Conservation (phyloP, 108 stramenopile genomes). For the Craspedostauros australis region DNA sequence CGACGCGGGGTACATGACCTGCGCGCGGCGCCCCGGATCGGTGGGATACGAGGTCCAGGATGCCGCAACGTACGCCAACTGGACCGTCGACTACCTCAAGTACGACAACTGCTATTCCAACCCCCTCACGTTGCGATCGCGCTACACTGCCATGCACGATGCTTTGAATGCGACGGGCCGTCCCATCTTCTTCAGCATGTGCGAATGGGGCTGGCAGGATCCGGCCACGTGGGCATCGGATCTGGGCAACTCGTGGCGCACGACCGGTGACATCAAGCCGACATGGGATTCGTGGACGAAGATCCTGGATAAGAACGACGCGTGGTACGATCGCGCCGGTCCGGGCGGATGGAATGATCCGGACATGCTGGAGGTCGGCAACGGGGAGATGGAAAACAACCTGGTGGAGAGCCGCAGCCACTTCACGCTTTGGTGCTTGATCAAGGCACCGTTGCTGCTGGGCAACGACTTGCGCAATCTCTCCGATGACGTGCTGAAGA, state of each 20-base stretch:
- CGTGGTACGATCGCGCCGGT: slow-evolving; percentile 23
- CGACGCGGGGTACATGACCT: slow-evolving; percentile 40
- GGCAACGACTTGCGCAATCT: slow-evolving; percentile 40
- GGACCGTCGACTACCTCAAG: slow-evolving; percentile 56
- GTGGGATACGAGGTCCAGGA: slow-evolving; percentile 41
- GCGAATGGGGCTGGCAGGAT: slow-evolving; percentile 49
- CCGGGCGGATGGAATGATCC: slow-evolving; percentile 59
- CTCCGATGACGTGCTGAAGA: slow-evolving; percentile 14
- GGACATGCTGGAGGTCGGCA: slow-evolving; percentile 47
- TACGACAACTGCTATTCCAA: slow-evolving; percentile 46
- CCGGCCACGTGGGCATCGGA: slow-evolving; percentile 32
- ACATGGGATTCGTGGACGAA: slow-evolving; percentile 25
- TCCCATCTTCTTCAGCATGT: slow-evolving; percentile 47
- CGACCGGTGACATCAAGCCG: slow-evolving; percentile 35
- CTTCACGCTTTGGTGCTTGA: slow-evolving; percentile 43
- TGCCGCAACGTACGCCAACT: slow-evolving; percentile 36
- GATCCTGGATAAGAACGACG: slow-evolving; percentile 15
- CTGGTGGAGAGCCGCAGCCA: slow-evolving; percentile 33
- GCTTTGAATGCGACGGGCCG: slow-evolving; percentile 50
- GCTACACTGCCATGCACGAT: slow-evolving; percentile 32
- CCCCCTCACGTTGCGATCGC: background rate
- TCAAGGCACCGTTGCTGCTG: slow-evolving; percentile 50
- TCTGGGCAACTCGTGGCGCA: slow-evolving; percentile 55
- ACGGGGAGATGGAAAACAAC: slow-evolving; percentile 9
- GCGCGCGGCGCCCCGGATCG: slow-evolving; percentile 39